phyloP scores from a whole-genome alignment of 2,329 filamentous ascomycete species.

The Seiridium unicorne region DNA sequence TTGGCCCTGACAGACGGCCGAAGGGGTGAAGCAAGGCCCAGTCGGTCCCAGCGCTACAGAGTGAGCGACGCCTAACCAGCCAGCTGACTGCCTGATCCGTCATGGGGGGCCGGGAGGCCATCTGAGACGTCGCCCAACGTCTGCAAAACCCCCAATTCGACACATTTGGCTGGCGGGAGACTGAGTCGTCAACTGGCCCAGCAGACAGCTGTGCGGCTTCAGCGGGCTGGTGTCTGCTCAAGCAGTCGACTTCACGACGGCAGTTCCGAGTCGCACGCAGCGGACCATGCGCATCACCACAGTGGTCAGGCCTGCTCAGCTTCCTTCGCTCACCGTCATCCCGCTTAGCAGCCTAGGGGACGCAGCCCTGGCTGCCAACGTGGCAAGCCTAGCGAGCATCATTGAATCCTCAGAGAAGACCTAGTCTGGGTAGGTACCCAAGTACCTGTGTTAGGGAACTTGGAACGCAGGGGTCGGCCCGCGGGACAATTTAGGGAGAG shows the following conservation, averaged over 20 bases:
- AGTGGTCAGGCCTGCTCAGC: background rate
- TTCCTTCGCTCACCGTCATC: slow-evolving; percentile 1
- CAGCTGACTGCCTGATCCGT: slow-evolving; percentile 5
- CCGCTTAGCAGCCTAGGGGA: background rate
- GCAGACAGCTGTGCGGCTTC: background rate
- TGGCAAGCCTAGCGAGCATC: background rate
- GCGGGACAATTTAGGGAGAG: background rate
- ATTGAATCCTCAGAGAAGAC: background rate
- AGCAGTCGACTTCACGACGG: background rate
- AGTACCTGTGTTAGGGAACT: background rate
- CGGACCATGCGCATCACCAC: background rate
- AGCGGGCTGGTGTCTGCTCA: background rate
- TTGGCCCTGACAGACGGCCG: background rate
- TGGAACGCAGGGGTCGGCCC: background rate
- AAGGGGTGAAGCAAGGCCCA: background rate
- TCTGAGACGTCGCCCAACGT: background rate
- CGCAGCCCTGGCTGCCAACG: background rate
- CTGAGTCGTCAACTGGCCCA: background rate
- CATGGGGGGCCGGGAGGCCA: slow-evolving; percentile 1
- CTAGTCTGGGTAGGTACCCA: background rate
- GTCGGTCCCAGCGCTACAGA: background rate
- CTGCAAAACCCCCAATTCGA: background rate
- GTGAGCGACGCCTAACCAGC: background rate
- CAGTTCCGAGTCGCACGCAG: background rate
- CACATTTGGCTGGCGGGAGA: background rate